Evolutionary conservation across 2,329 filamentous ascomycete species (phyloP), one percentile per base, ranked within the genome.

Genomic region (Botrytis pseudocinerea): DNA sequence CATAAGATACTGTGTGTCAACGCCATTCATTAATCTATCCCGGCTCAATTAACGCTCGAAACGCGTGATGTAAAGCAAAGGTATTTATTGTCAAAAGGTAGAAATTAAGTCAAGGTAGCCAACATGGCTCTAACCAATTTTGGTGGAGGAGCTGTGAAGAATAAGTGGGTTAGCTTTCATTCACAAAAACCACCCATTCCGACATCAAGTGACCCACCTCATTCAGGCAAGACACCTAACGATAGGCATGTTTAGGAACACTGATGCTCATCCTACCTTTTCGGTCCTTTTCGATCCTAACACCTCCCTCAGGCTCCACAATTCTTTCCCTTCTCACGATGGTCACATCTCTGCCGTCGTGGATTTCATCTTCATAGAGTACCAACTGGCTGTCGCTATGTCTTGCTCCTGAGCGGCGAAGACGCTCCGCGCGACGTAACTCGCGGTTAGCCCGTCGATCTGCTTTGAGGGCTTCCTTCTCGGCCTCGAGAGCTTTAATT

Each of bases 201-300:
- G 74, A 70, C 74, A 35, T 38, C 48, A 69, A 57, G 48, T 69
- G 68, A 79, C 76, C 77, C 78, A 79, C 75, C 77, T 77, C 74
- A 77, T 72, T 75, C 76, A 75, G 71, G 64, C 71, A 71, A 75
- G 74, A 76, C 63, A 76, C 86, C 71, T 72, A 75, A 69, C 83
- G 87, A 83, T 85, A 88, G 83, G 90, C 87, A 73, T 80, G 75
- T 85, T 90, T 90, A 80, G 92, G 92, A 83, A 93, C 88, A 85
- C 92, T 93, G 85, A 95, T 90, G 86, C 91, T 89, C 90, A 96
- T 91, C 92, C 91, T 96, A 97, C 95, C 94, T 94, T 93, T 96
- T 87, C 92, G 92, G 85, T 98, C 94, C 86, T 92, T 94, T 84
- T 94, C 92, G 79, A 97, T 90, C 78, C 92, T 87, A 76, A 92